phyloP scores from a whole-genome alignment of 73 alveolate genomes.

The Paramecium caudatum region DNA sequence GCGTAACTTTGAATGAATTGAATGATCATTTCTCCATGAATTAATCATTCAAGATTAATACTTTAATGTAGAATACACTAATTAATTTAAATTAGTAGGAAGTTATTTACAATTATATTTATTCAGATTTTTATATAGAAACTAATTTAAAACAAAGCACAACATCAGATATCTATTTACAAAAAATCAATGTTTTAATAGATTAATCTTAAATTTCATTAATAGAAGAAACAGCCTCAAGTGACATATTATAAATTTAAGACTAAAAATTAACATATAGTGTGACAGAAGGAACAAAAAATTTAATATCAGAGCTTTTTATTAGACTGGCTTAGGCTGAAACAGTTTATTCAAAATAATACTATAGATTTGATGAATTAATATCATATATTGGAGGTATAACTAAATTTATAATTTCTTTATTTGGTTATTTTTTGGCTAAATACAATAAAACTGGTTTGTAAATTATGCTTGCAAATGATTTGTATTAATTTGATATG shows the following conservation, averaged over 20 bases:
- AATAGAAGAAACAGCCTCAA: too few species aligned
- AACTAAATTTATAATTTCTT: slow-evolving; percentile 9
- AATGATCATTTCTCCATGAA: background rate
- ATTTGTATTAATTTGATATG: slow-evolving; percentile 52
- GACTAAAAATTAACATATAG: slow-evolving; percentile 42
- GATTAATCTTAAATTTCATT: background rate
- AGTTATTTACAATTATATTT: background rate
- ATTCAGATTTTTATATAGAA: slow-evolving; percentile 28
- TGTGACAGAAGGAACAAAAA: too few species aligned
- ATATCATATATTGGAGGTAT: slow-evolving; percentile 61
- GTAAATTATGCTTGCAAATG: slow-evolving; percentile 38
- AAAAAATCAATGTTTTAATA: background rate
- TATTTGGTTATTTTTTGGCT: slow-evolving; percentile 10
- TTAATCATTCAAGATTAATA: background rate
- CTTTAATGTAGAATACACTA: slow-evolving; percentile 2
- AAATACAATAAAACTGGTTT: slow-evolving; percentile 54
- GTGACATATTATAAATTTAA: background rate
- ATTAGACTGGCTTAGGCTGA: slow-evolving; percentile 35
- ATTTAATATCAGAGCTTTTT: slow-evolving; percentile 11
- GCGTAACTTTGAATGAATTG: background rate
- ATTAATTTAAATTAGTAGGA: background rate
- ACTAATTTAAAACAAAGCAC: background rate
- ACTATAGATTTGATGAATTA: slow-evolving; percentile 58
- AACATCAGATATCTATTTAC: background rate
- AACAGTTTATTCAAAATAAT: slow-evolving; percentile 11